Evolutionary conservation across 2,329 filamentous ascomycete genomes (phyloP), one percentile per base, ranked within the genome.

Genomic region (Neoarthrinium moseri): DNA sequence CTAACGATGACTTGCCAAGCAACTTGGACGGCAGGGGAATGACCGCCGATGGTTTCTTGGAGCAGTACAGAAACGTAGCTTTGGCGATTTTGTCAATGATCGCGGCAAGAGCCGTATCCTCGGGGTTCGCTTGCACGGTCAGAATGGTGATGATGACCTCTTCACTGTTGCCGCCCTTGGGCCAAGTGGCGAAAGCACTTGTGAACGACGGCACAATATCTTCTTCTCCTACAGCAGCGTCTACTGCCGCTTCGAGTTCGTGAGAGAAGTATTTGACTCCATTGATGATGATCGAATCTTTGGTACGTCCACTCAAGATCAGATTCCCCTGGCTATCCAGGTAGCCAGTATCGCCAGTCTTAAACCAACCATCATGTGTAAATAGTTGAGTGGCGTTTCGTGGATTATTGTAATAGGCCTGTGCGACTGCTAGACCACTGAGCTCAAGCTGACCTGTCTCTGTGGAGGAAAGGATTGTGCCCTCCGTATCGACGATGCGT

Each of bases 351-450:
- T 74, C 70, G 1, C 69, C 71, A 0, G 71, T 74, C 5, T 50
- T 51, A 46, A 73, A 73, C 69, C 70, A 74, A 2, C 66, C 65
- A 50, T 72, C 67, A 0, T 73, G 64, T 1, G 77, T 81, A 43
- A 84, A 70, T 1, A 78, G 77, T 23, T 81, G 74, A 12, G 53
- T 58, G 0, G 83, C 87, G 2, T 79, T 81, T 36, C 73, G 65
- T 0, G 71, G 68, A 42, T 83, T 81, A 38, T 71, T 70, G 74
- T 80, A 85, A 57, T 88, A 87, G 2, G 77, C 75, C 46, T 78
- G 74, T 70, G 86, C 86, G 7, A 88, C 69, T 35, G 83, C 80
- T 0, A 74, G 73, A 2, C 74, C 81, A 4, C 71, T 70, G 0
- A 86, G 65, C 70, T 80, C 81, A 13, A 87, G 68, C 56, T 84